Evolutionary conservation across 2,329 filamentous ascomycete species (phyloP), one percentile per base, ranked within the genome.

Genomic region (Fusarium sp.): DNA sequence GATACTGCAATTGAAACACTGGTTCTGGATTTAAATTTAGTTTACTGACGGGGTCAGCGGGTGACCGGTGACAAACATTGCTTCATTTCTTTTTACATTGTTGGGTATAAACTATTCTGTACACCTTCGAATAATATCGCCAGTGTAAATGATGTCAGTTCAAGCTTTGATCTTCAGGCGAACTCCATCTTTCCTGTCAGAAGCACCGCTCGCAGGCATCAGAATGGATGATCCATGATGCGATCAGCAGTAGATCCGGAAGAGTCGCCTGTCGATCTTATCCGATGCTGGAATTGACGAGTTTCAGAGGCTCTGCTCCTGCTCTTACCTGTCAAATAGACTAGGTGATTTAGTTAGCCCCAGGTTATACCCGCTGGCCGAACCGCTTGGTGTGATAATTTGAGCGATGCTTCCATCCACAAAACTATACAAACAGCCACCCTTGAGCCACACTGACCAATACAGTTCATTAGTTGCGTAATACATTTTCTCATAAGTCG

Each of bases 381-480:
- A 38, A 18, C 12, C n/a, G 34, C 25, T 45, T 51, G 42, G 22
- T 47, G 38, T 61, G 34, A 38, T 38, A n/a, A 38, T 11, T 11
- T 11, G 34, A 18, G 34, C n/a, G 12, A 24, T 22, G 30, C 43
- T 46, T 32, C 20, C 32, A 46, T 24, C 29, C 30, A 25, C 14
- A 27, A 47, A 51, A 44, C 45, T 40, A 24, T 38, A 55, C 22
- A 61, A 47, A 32, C 24, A 16, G 30, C 22, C 47, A 47, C 25
- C 18, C 24, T 44, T 32, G 49, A 45, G 49, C 57, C 46, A 49
- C 49, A 32, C 40, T 24, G 55, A 64, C 47, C 52, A 45, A 38
- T 64, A 60, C 46, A 68, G 34, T 71, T 64, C 46, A 45, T 71
- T 46, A 49, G 43, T 59, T 56, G 44, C 54, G 60, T 69, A 50